phyloP scores from a whole-genome alignment of 23 red algal species.

The Chondrus crispus region DNA sequence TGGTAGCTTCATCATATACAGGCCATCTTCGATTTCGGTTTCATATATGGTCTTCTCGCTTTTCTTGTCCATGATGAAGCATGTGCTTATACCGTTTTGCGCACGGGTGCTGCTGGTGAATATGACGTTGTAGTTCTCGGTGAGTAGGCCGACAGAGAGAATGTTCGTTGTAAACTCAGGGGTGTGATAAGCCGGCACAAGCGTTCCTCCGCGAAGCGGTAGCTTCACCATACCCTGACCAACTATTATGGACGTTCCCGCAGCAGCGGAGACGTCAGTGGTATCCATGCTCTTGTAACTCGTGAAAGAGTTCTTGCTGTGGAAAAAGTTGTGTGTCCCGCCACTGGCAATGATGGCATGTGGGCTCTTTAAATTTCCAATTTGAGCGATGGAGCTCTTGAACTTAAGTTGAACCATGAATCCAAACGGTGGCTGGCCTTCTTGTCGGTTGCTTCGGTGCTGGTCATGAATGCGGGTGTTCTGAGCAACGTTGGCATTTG shows the following conservation, averaged over 20 bases:
- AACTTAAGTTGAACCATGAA: conserved; percentile 3
- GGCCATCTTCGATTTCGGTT: background rate
- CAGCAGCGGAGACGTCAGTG: background rate
- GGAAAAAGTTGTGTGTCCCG: conserved; percentile 19
- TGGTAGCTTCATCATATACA: background rate
- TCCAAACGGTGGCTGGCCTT: too few relatives aligned
- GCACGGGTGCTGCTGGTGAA: background rate
- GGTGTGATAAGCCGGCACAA: conserved; percentile 18
- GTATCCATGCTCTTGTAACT: background rate
- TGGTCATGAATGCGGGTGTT: too few relatives aligned
- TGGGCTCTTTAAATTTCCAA: background rate
- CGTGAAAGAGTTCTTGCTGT: background rate
- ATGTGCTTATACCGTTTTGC: background rate
- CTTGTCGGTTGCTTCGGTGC: too few relatives aligned
- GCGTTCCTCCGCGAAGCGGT: background rate
- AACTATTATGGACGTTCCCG: background rate
- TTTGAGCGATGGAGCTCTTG: background rate
- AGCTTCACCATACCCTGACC: conserved; percentile 5
- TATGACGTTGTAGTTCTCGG: background rate
- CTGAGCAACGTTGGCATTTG: too few relatives aligned
- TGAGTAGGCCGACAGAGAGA: conserved; percentile 12
- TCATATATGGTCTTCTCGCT: background rate
- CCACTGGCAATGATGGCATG: conserved; percentile 7
- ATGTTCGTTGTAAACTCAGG: conserved; percentile 5
- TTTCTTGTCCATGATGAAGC: background rate